These are phyloP conservation scores for Lathyrus oleraceus DNA, from an alignment of 306 rosid species.

Conservation along the genomic window DNA sequence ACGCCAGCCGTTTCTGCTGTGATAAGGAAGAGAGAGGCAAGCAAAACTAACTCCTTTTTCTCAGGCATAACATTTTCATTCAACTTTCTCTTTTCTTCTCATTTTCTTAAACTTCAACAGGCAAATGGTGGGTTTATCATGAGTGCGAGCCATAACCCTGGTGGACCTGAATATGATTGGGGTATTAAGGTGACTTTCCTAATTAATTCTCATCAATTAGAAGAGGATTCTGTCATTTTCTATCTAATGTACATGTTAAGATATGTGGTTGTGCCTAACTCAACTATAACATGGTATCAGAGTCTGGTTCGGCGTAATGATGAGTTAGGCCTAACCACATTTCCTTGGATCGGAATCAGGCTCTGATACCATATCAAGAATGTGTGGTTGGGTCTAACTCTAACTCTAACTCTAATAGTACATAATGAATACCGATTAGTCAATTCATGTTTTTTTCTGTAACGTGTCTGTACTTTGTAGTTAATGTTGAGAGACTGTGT, in stretches of 20 bases:
- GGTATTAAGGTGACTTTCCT: constrained; percentile 83
- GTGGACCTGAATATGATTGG: constrained; percentile 99
- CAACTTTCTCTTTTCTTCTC: constrained; percentile 7
- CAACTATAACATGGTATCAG: too few relatives aligned
- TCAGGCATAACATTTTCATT: constrained; percentile 11
- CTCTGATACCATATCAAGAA: too few relatives aligned
- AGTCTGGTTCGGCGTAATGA: too few relatives aligned
- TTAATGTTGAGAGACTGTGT: constrained; percentile 11
- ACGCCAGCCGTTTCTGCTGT: constrained; percentile 99
- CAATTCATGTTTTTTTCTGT: neutral
- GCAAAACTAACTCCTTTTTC: constrained; percentile 30
- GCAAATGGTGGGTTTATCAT: constrained; percentile 98
- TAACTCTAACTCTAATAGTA: too few relatives aligned
- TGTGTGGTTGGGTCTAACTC: too few relatives aligned
- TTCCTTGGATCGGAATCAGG: too few relatives aligned
- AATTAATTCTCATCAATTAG: constrained; percentile 16
- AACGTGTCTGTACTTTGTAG: constrained; percentile 1
- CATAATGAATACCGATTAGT: neutral
- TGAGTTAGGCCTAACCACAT: too few relatives aligned
- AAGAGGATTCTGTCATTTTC: too few relatives aligned
- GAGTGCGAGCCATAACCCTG: constrained; percentile 99
- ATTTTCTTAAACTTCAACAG: constrained; percentile 45
- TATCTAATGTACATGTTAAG: too few relatives aligned
- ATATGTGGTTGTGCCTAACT: too few relatives aligned
- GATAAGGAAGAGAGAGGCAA: constrained; percentile 84